A percentile compares a stretch with the other conserved stretches of the same genome.
phyloP scores from a whole-genome alignment of 306 rosid genomes.

The Rubus idaeus region DNA sequence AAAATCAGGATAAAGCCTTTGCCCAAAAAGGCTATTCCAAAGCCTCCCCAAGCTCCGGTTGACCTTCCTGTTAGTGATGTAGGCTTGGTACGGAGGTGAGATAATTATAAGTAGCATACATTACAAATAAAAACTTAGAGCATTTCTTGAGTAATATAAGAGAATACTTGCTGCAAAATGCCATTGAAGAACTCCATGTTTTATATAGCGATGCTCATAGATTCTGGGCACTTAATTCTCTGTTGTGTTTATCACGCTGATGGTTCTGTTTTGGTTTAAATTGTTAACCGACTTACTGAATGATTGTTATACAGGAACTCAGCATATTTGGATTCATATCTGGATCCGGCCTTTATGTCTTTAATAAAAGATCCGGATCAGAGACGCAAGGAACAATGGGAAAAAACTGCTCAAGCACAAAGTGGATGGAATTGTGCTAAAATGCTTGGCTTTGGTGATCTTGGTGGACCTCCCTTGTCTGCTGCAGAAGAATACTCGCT shows the following conservation, averaged over 20 bases:
- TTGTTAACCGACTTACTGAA: constrained; percentile 13
- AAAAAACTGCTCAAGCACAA: constrained; percentile 89
- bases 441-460: constrained; percentile 86
- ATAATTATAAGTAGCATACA: not conserved
- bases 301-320: constrained; percentile 59
- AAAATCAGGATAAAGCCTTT: constrained; percentile 94
- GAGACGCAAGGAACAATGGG: constrained; percentile 97
- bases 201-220: not conserved
- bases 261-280: constrained; percentile 15
- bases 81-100: constrained; percentile 72
- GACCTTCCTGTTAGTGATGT: constrained; percentile 79
- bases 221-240: constrained; percentile 1
- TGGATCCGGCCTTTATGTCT: constrained; percentile 99
- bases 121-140: not conserved
- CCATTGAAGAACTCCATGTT: not conserved
- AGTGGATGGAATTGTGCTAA: constrained; percentile 77
- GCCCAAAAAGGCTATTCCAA: constrained; percentile 60
- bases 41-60: constrained; percentile 50
- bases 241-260: constrained; percentile 7
- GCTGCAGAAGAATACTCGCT: constrained; percentile 92
- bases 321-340: constrained; percentile 69
- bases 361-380: constrained; percentile 97
- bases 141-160: not conserved
- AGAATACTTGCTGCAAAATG: not conserved
- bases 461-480: constrained; percentile 81